These are phyloP conservation scores for Crithidia mellificae DNA, from an alignment of 208 protist species.

Conservation along the genomic window DNA sequence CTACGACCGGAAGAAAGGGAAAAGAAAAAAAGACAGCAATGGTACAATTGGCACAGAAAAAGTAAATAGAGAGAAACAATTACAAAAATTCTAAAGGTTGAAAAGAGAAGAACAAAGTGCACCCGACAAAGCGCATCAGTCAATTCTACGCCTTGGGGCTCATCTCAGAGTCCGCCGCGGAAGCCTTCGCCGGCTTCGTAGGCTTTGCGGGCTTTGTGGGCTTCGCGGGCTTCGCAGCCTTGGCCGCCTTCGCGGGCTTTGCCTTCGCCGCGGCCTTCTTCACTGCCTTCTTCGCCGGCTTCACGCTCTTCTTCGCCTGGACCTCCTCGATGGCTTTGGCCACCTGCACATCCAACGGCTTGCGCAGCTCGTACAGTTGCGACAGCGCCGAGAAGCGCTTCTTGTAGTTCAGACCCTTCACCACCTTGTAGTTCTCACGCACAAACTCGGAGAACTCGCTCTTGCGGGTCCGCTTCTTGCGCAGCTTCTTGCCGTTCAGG, in stretches of 20 bases:
- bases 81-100: too few species aligned
- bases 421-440: constrained; percentile 71
- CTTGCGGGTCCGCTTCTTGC: constrained; percentile 18
- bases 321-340: constrained; percentile 54
- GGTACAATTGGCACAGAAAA: constrained; percentile 15
- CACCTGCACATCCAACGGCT: constrained; percentile 60
- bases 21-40: constrained; percentile 6
- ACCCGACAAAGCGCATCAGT: too few species aligned
- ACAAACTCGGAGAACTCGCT: constrained; percentile 76
- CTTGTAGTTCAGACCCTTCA: constrained; percentile 63
- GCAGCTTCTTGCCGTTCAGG: constrained; percentile 39
- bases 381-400: constrained; percentile 77
- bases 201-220: too few species aligned
- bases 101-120: neutral
- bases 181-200: too few species aligned
- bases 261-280: constrained; percentile 27
- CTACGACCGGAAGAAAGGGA: too few species aligned
- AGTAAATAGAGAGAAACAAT: constrained; percentile 3
- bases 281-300: constrained; percentile 30
- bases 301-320: constrained; percentile 28
- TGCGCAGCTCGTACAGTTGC: constrained; percentile 77
- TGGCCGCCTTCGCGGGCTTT: constrained; percentile 9
- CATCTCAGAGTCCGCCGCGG: neutral
- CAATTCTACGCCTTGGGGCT: neutral
- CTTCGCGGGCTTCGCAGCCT: too few species aligned